Percentiles rank a stretch among this genome's conserved stretches.
These are phyloP conservation scores for Gomphus bonarii DNA, from an alignment of 1,284 basidiomycete genomes.

Conservation along the genomic window DNA sequence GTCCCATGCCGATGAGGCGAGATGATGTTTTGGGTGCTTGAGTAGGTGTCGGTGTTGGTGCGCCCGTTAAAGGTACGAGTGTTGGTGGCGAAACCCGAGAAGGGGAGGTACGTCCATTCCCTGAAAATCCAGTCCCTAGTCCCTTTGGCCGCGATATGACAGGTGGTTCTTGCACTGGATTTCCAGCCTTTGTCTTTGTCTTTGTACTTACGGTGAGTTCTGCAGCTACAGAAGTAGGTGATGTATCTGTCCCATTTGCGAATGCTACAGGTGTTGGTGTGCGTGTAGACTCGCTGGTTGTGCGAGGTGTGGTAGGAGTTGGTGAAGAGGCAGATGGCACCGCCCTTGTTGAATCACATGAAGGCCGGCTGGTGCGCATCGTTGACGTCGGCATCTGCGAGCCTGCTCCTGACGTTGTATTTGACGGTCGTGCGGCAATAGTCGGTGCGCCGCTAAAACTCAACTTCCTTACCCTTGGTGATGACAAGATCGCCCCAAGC, in stretches of 20 bases:
- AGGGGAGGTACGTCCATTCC: neutral
- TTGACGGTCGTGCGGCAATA: neutral
- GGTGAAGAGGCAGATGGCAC: constrained; percentile 33
- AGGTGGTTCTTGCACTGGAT: neutral
- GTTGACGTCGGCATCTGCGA: neutral
- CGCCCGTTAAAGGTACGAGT: neutral
- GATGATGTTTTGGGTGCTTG: constrained; percentile 1
- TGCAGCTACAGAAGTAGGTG: neutral
- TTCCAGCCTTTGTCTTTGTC: neutral
- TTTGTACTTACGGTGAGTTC: neutral
- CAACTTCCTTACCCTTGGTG: neutral
- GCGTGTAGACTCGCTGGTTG: neutral
- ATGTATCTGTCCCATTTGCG: neutral
- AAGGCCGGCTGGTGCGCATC: neutral
- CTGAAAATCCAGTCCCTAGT: neutral
- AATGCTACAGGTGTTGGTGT: constrained; percentile 15
- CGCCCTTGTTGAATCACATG: neutral
- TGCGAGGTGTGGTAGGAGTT: constrained; percentile 26
- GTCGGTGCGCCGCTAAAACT: constrained; percentile 21
- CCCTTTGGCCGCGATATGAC: constrained; percentile 1
- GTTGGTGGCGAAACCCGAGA: no score
- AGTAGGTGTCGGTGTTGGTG: neutral
- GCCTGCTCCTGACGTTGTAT: neutral
- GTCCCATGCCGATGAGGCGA: constrained; percentile 8
- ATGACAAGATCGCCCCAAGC: constrained; percentile 1